These are phyloP conservation scores for Populus deltoides DNA, from an alignment of 345 rosid species.

Conservation along the genomic window DNA sequence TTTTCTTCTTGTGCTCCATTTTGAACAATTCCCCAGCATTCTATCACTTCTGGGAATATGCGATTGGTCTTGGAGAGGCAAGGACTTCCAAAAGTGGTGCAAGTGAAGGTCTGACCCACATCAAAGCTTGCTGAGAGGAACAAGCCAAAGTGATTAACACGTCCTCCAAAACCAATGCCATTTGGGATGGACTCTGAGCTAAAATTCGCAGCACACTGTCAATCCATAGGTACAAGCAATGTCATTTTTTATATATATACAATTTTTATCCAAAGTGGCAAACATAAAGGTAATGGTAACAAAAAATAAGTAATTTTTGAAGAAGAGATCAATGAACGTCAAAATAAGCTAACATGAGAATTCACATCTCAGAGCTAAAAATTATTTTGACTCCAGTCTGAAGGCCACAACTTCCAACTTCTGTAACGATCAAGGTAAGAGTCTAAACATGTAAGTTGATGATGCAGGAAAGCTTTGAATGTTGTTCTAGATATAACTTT, in stretches of 20 bases:
- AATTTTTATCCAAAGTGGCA: not conserved
- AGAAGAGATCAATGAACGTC: no score
- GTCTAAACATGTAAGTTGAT: no score
- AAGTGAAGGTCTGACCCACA: conserved; percentile 64
- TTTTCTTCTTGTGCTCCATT: conserved; percentile 36
- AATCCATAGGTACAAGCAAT: not conserved
- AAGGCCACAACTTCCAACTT: not conserved
- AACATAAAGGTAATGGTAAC: no score
- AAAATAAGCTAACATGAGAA: no score
- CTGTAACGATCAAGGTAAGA: not conserved
- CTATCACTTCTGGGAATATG: conserved; percentile 68
- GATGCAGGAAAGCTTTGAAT: no score
- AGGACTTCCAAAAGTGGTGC: conserved; percentile 80
- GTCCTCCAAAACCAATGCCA: conserved; percentile 89
- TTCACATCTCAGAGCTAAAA: no score
- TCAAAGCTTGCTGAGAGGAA: conserved; percentile 79
- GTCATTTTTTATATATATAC: not conserved
- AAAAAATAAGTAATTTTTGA: no score
- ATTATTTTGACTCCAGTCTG: no score
- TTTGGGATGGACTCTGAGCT: conserved; percentile 89
- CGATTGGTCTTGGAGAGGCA: conserved; percentile 53
- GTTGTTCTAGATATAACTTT: no score
- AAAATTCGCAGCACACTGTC: conserved; percentile 83
- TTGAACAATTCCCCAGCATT: conserved; percentile 79
- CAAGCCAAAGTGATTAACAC: conserved; percentile 68